A percentile compares a stretch with the other conserved stretches of the same genome.
These are phyloP conservation scores for Alternaria dauci DNA, from an alignment of 2,329 filamentous ascomycete species.

Conservation along the genomic window DNA sequence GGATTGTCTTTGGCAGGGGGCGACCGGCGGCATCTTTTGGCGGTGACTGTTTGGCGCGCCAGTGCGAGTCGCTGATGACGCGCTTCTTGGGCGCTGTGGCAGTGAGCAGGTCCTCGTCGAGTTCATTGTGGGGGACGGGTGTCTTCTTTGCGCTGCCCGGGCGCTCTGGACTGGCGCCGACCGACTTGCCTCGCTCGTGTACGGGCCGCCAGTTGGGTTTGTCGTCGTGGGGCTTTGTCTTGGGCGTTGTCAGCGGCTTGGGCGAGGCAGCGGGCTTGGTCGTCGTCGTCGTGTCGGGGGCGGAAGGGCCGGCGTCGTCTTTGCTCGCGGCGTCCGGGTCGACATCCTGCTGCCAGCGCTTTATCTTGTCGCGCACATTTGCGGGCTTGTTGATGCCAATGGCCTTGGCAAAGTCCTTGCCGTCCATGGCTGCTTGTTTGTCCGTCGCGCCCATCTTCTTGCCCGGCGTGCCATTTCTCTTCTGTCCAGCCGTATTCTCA, in stretches of 20 bases:
- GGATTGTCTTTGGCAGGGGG: conserved; percentile 46
- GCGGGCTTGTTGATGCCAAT: conserved; percentile 54
- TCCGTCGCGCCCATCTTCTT: conserved; percentile 38
- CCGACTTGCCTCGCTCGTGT: conserved; percentile 34
- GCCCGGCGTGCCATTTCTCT: conserved; percentile 43
- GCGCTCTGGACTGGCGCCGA: conserved; percentile 38
- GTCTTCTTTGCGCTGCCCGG: conserved; percentile 44
- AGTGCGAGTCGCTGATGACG: conserved; percentile 92
- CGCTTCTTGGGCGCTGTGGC: conserved; percentile 82
- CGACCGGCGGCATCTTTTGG: conserved; percentile 41
- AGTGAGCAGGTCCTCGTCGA: conserved; percentile 57
- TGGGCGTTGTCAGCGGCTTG: conserved; percentile 37
- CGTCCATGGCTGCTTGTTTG: conserved; percentile 44
- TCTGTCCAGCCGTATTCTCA: conserved; percentile 26
- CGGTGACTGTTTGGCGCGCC: conserved; percentile 66
- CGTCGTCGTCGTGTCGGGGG: not conserved
- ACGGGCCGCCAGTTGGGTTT: conserved; percentile 39
- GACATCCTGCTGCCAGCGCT: conserved; percentile 83
- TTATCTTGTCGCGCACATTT: conserved; percentile 76
- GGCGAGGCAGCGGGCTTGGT: conserved; percentile 14
- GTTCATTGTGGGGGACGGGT: conserved; percentile 46
- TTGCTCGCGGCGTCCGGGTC: conserved; percentile 61
- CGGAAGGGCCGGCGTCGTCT: conserved; percentile 20
- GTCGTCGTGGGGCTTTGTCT: conserved; percentile 34
- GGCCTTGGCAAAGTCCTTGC: conserved; percentile 51